Base-by-base conservation (phyloP, 2,329 filamentous ascomycete species). In the Emergomyces africanus region DNA sequence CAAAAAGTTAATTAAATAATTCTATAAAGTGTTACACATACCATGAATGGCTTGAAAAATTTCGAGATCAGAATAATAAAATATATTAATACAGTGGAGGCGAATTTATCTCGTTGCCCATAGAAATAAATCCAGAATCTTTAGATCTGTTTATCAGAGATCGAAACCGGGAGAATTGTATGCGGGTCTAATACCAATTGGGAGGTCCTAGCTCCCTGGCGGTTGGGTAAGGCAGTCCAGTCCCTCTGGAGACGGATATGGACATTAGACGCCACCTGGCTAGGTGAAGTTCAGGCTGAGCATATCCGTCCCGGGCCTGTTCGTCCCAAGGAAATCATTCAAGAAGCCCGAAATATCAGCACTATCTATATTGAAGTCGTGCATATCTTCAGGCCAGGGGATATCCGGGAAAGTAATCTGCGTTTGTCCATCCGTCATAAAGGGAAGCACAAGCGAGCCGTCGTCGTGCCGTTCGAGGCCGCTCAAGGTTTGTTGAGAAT, bases 291-390 rank as follows among this genome's bases (percentile, higher is more conserved):
- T 58, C 10, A 58, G 33, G 35, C 63, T 65, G 30, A 66, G 55
- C 54, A 68, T 65, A 60, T 66, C 66, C 63, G 66, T 66, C 18
- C 64, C 66, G 1, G 65, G 66, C 55, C 66, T 60, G 28, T 64
- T 64, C 5, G 66, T 61, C 0, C 66, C 66, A n/a, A 68, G 64
- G 46, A 68, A 68, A 25, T 67, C 65, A 51, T 68, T 68, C 48
- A 68, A 48, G n/a, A 68, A 67, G 58, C 65, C 61, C 12, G 64
- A 67, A 35, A 68, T 65, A 48, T 67, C 66, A 18, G 62, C 59
- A 37, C 66, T 65, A 30, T 63, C 65, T 59, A 68, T 62, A 12
- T 56, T 61, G 1, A 60, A 62, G 15, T 65, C 66, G 23, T 66
- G 60, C 39, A 61, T 62, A 33, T 65, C 59, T 42, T 66, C 65